Conservation (phyloP, 2,329 filamentous ascomycete genomes). For the Cladophialophora yegresii region DNA sequence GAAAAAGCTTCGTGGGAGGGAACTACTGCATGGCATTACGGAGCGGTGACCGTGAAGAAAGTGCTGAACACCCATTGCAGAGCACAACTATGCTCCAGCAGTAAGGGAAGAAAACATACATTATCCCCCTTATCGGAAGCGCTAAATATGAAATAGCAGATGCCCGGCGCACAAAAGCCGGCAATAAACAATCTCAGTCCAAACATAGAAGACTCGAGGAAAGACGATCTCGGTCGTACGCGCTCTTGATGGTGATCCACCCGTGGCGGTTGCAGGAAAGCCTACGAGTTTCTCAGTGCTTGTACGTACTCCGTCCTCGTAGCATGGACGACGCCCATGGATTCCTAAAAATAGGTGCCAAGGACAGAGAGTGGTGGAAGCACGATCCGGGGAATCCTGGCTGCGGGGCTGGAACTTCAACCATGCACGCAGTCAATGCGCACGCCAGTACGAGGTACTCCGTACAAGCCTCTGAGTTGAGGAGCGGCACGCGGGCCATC, state of each 20-base stretch:
- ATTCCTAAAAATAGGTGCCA: conserved; percentile 3
- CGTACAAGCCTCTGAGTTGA: too few species aligned
- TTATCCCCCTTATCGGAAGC: neutral
- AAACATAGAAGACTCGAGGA: neutral
- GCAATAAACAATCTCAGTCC: conserved; percentile 3
- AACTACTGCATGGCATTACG: neutral
- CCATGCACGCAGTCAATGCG: too few species aligned
- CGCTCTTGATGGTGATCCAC: neutral
- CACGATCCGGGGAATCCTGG: neutral
- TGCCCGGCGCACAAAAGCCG: neutral
- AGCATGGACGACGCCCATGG: neutral
- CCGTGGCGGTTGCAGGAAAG: neutral
- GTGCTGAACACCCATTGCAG: neutral
- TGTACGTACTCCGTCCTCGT: too few species aligned
- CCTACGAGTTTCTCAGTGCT: neutral
- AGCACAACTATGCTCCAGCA: neutral
- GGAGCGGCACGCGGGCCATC: neutral
- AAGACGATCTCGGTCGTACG: neutral
- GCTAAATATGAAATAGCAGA: neutral
- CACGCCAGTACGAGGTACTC: too few species aligned
- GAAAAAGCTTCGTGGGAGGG: neutral
- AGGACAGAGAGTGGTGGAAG: neutral
- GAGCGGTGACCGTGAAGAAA: neutral
- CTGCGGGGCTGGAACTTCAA: neutral
- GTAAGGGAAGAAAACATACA: neutral